Base-by-base conservation (phyloP, 164 flowering plant genomes). In the Tinospora cordifolia region DNA sequence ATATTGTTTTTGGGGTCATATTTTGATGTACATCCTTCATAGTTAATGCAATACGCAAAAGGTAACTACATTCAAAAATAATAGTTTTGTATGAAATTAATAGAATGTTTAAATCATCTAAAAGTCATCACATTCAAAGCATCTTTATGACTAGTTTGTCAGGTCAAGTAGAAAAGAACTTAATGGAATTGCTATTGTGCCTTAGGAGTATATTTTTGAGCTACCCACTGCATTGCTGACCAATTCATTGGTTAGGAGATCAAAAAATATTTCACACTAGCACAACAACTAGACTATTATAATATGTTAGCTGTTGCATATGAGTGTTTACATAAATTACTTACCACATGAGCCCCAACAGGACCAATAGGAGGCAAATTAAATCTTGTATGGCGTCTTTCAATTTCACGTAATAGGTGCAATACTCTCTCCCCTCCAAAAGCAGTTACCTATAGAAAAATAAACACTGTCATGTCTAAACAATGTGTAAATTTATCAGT, bases 321-420 rank as follows among this genome's bases (percentile, higher is more conserved):
- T 51, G 21, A 15, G 22, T 51, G 59, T 51, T 26, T 3, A 3
- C 63, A 60, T 10, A 40, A 10, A 51, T n/a, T 39, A 72, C 87
- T 74, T 70, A 94, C 98, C 88, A 92, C 46, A 81, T 94, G 97
- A 63, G 86, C 83, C 69, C 99, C 99, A 81, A 94, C 85, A 19
- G 99, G 99, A 76, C 99, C 99, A 83, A 94, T 90, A 13, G 99
- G 99, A 8, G 96, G 88, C 70, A 60, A 82, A 63, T 49, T 77
- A 74, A 94, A 94, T 72, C 69, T 82, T 27, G 67, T 77, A 62
- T 83, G 87, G 59, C 83, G 78, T 68, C 84, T 82, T 82, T 94
- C 99, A 72, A 92, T 88, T 47, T 74, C 81, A 24, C 79, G 88
- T 65, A 94, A 76, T 44, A 92, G 91, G 65, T 77, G 38, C 12